These are phyloP conservation scores for Umbelopsis sp. DNA, from an alignment of 371 early-diverging fungal species.

Conservation along the genomic window DNA sequence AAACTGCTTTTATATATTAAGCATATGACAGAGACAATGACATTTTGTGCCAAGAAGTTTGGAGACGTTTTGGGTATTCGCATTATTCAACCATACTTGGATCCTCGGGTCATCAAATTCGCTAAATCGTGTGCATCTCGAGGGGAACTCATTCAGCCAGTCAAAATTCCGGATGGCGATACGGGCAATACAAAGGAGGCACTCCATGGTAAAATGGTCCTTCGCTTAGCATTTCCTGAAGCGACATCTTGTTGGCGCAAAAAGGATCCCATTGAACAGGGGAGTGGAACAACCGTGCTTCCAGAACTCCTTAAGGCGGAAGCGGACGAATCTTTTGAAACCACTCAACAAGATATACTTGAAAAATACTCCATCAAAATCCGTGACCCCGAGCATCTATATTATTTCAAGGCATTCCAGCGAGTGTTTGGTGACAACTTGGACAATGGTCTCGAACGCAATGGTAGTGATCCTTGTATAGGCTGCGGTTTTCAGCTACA, in stretches of 20 bases:
- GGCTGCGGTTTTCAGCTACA: constrained; percentile 56
- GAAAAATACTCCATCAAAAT: constrained; percentile 44
- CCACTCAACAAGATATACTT: constrained; percentile 31
- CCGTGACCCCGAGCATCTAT: constrained; percentile 55
- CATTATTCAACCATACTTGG: constrained; percentile 55
- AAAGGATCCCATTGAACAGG: constrained; percentile 64
- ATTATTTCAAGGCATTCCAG: constrained; percentile 52
- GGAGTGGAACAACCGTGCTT: constrained; percentile 52
- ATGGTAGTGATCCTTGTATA: constrained; percentile 52
- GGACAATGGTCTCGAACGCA: constrained; percentile 29
- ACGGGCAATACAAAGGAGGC: constrained; percentile 36
- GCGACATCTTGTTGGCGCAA: constrained; percentile 50
- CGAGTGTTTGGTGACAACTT: constrained; percentile 32
- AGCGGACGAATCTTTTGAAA: constrained; percentile 27
- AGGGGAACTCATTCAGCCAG: constrained; percentile 37
- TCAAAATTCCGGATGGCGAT: constrained; percentile 25
- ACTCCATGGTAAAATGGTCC: constrained; percentile 56
- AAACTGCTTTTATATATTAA: constrained; percentile 41
- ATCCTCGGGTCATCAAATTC: constrained; percentile 45
- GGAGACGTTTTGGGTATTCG: constrained; percentile 38
- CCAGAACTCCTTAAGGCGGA: constrained; percentile 42
- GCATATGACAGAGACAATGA: constrained; percentile 44
- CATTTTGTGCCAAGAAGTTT: constrained; percentile 48
- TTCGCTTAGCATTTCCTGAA: constrained; percentile 56
- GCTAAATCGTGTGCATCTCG: constrained; percentile 42